Conservation (phyloP, 192 early-diverging fungal genomes). For the Entomortierella lignicola region DNA sequence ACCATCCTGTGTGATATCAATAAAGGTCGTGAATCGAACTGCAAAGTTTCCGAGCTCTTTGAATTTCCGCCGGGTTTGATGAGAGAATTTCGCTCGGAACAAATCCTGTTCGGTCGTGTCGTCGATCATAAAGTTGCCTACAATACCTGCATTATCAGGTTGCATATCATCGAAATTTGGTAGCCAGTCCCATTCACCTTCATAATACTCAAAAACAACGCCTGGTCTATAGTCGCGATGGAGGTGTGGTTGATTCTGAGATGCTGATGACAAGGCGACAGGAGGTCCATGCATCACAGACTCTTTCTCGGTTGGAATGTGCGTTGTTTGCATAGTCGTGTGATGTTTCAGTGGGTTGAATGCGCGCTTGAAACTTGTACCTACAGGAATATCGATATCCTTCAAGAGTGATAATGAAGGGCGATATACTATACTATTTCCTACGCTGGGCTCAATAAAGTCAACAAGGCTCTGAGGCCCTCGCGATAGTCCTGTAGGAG, state of each 20-base stretch:
- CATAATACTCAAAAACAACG: slow-evolving; percentile 48
- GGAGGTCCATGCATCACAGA: background rate
- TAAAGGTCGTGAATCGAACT: slow-evolving; percentile 46
- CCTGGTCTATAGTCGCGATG: slow-evolving; percentile 39
- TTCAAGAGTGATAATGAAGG: background rate
- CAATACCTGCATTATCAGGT: slow-evolving; percentile 40
- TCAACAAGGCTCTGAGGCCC: background rate
- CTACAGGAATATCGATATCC: background rate
- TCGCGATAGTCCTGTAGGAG: background rate
- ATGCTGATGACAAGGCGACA: background rate
- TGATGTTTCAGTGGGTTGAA: slow-evolving; percentile 27
- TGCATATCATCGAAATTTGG: slow-evolving; percentile 53
- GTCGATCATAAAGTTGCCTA: slow-evolving; percentile 55
- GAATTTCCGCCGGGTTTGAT: background rate
- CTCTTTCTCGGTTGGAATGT: background rate
- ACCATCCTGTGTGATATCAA: slow-evolving; percentile 48
- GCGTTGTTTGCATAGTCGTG: slow-evolving; percentile 31
- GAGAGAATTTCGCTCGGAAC: slow-evolving; percentile 21
- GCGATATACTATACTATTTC: background rate
- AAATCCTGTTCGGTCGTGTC: slow-evolving; percentile 41
- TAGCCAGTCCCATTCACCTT: slow-evolving; percentile 53
- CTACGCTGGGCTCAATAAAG: background rate
- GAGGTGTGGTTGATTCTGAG: slow-evolving; percentile 14
- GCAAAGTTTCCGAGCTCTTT: slow-evolving; percentile 48
- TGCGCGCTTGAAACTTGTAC: background rate